Evolutionary conservation across 1,284 basidiomycete species (phyloP).

Genomic region (Cryptococcus neoformans): DNA sequence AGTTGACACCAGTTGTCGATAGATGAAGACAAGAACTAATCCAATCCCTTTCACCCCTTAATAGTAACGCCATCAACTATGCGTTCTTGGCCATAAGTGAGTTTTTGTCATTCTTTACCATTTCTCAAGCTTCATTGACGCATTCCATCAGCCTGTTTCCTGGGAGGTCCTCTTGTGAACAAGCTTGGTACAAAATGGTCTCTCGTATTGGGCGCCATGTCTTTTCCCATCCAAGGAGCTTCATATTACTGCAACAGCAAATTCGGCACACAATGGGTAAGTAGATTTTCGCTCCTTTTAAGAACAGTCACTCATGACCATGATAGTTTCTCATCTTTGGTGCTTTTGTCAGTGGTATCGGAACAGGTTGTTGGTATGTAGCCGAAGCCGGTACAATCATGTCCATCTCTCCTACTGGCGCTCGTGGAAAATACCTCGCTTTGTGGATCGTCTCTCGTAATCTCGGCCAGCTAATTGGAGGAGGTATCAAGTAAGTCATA

Average conservation of each 20-base stretch:
- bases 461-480: constrained; percentile 22
- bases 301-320: background rate
- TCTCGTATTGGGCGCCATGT: constrained; percentile 17
- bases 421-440: constrained; percentile 19
- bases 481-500: constrained; percentile 21
- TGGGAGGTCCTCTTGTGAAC: constrained; percentile 19
- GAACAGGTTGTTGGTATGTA: constrained; percentile 20
- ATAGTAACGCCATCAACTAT: constrained; percentile 10
- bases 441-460: constrained; percentile 19
- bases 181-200: constrained; percentile 19
- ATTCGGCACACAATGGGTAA: constrained; percentile 18
- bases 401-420: constrained; percentile 18
- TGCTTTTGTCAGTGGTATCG: constrained; percentile 12
- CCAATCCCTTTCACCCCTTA: no score
- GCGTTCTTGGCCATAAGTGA: constrained; percentile 7
- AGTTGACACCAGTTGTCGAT: no score
- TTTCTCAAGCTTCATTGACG: background rate
- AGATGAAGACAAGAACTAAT: no score
- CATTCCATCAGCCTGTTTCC: constrained; percentile 4
- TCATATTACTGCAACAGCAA: constrained; percentile 22
- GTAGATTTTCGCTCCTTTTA: background rate
- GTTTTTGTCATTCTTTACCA: background rate
- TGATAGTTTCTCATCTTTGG: constrained; percentile 17
- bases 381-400: constrained; percentile 27
- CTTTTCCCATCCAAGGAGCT: constrained; percentile 20